Evolutionary conservation across 1,139 yeast species (phyloP), one percentile per base, ranked within the genome.

Genomic region (Tardiomyces digboiensis): DNA sequence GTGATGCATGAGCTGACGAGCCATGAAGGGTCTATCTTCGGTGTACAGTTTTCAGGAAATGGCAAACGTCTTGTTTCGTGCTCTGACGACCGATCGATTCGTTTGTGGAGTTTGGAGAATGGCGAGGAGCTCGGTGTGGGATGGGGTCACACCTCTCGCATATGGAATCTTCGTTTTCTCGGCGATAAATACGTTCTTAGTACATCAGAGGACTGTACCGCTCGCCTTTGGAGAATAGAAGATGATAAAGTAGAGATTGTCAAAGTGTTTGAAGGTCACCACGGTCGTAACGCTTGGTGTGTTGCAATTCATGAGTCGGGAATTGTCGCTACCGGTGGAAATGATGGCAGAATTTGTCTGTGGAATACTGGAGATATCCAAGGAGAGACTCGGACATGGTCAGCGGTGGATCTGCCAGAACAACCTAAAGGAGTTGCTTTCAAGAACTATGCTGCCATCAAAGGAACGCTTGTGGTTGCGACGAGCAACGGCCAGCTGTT

Each of bases 101-200:
- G 82, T 46, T 61, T 91, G 10, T 89, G 89, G 80, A 78, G 77
- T 51, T 66, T 81, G 49, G 54, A 58, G 6, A 40, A 55, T 2
- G 91, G 93, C 0, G 53, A 65, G 7, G 64, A 80, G 26, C 52
- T 84, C 33, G 82, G 91, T 1, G 76, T 80, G 36, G 97, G 96
- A 0, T 91, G 97, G 97, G 97, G 97, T 14, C 98, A 91, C 60
- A 82, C 85, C 2, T 89, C 97, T 0, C 74, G 98, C 58, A 88
- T 91, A 39, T 91, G 98, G 98, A 76, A 75, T 39, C 68, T 91
- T 44, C 71, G 71, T 39, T 87, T 88, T 60, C 74, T 70, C 49
- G 62, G 64, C n/a, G 50, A 60, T 7, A 51, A 56, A 1, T 57
- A 61, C 12, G 58, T 82, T 1, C 67, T 76, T 21, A 82, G 94